Evolutionary conservation across 1,284 basidiomycete species (phyloP).

Genomic region (Athelia psychrophila): DNA sequence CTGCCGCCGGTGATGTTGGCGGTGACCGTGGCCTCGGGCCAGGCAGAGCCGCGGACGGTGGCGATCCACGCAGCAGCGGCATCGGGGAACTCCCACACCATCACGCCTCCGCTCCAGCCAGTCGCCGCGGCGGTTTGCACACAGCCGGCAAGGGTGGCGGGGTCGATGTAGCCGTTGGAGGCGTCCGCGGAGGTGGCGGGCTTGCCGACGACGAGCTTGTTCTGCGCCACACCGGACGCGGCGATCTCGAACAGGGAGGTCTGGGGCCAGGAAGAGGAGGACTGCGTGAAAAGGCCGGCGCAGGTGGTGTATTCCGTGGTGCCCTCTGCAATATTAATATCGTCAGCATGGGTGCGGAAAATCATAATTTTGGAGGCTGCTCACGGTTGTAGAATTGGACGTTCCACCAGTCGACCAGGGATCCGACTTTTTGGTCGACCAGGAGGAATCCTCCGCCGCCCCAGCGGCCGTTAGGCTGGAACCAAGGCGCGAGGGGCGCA

Average conservation of each 20-base stretch:
- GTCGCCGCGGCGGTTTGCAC: conserved; percentile 47
- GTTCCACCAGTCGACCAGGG: conserved; percentile 47
- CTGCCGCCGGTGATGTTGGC: too few species aligned
- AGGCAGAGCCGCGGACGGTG: neutral
- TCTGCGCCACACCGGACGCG: conserved; percentile 46
- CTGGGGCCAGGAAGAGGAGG: conserved; percentile 48
- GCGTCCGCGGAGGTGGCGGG: conserved; percentile 52
- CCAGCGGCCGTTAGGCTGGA: conserved; percentile 44
- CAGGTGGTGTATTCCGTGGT: conserved; percentile 57
- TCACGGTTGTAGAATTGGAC: conserved; percentile 63
- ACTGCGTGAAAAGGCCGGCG: conserved; percentile 46
- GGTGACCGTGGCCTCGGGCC: neutral
- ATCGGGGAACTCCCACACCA: neutral
- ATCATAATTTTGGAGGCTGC: conserved; percentile 11
- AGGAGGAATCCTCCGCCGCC: conserved; percentile 57
- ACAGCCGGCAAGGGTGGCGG: conserved; percentile 52
- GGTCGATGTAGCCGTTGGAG: conserved; percentile 53
- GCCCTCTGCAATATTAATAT: conserved; percentile 41
- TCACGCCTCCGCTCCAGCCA: conserved; percentile 49
- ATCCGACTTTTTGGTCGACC: conserved; percentile 53
- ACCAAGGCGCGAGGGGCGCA: conserved; percentile 52
- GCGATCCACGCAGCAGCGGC: neutral
- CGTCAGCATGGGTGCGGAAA: neutral
- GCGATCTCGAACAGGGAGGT: conserved; percentile 61
- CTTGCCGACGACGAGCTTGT: conserved; percentile 63